Evolutionary conservation across 2,329 filamentous ascomycete genomes (phyloP), one percentile per base, ranked within the genome.

Genomic region (Lachnum nothofagi): DNA sequence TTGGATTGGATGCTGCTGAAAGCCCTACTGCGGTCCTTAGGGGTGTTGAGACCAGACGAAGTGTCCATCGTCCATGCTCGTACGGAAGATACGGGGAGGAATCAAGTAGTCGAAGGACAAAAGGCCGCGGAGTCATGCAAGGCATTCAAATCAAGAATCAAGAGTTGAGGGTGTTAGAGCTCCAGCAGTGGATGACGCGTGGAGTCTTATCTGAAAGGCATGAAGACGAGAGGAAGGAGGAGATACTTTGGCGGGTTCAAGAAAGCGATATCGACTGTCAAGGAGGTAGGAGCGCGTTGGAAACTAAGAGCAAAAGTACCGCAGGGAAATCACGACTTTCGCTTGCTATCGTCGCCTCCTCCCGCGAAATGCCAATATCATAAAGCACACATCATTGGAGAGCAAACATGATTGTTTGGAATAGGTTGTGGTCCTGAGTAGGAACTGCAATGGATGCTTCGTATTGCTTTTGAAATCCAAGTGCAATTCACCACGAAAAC

Each of bases 11-110:
- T 52, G 20, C 51, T 52, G 42, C 39, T 52, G 46, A 44, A 38
- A 4, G 17, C 51, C 40, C 44, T 37, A 14, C 54, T 53, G n/a
- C 52, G 55, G 37, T 45, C 37, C 10, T 40, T 39, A 17, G 46
- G 38, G 23, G 41, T 51, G 17, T 40, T 51, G 23, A 47, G 34
- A 34, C 54, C 37, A 27, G 44, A 48, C 46, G 52, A 22, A 31
- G 47, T 40, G 29, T 60, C 61, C 61, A 63, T 63, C 19, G 33
- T 51, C 40, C 31, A 59, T 56, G 39, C 48, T 49, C 45, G 35
- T 42, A 44, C 37, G 19, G 44, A n/a, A 37, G 19, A 25, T n/a
- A 19, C n/a, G 16, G 10, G 31, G 42, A 44, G 10, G 20, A 20
- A 44, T 20, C 25, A 7, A 12, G 23, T 16, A 22, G 19, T 16